Conservation (phyloP, 495 filamentous ascomycete genomes). For the Trichoderma asperelloides region DNA sequence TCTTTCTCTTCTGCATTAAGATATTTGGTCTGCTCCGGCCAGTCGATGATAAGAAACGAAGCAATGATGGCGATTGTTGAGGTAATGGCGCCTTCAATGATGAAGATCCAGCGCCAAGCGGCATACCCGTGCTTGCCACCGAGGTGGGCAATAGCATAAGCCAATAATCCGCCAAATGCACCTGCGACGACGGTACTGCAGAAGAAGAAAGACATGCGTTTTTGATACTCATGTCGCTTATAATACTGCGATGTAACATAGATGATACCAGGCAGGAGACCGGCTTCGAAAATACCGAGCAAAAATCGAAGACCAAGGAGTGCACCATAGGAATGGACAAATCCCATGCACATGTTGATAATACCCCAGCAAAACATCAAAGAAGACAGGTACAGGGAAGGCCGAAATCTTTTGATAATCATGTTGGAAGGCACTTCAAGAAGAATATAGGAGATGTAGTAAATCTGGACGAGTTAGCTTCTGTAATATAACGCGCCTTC, state of each 20-base stretch:
- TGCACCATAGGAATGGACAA: constrained; percentile 42
- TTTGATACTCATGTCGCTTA: constrained; percentile 32
- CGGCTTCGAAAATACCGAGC: constrained; percentile 54
- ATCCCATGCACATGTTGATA: constrained; percentile 45
- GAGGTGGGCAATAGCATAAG: neutral
- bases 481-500: neutral
- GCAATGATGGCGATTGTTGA: constrained; percentile 34
- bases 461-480: constrained; percentile 18
- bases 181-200: constrained; percentile 54
- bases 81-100: constrained; percentile 32
- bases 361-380: constrained; percentile 45
- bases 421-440: constrained; percentile 51
- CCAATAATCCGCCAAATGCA: constrained; percentile 55
- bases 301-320: constrained; percentile 50
- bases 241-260: constrained; percentile 44
- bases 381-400: constrained; percentile 44
- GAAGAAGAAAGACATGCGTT: constrained; percentile 48
- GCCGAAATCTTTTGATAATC: constrained; percentile 49
- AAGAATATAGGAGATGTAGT: constrained; percentile 43
- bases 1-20: constrained; percentile 35
- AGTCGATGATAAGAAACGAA: constrained; percentile 48
- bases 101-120: constrained; percentile 38
- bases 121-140: constrained; percentile 35
- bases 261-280: constrained; percentile 48
- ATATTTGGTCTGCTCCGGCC: constrained; percentile 44